Evolutionary conservation across 108 stramenopile genomes (phyloP).

Genomic region (Fistulifera solaris): DNA sequence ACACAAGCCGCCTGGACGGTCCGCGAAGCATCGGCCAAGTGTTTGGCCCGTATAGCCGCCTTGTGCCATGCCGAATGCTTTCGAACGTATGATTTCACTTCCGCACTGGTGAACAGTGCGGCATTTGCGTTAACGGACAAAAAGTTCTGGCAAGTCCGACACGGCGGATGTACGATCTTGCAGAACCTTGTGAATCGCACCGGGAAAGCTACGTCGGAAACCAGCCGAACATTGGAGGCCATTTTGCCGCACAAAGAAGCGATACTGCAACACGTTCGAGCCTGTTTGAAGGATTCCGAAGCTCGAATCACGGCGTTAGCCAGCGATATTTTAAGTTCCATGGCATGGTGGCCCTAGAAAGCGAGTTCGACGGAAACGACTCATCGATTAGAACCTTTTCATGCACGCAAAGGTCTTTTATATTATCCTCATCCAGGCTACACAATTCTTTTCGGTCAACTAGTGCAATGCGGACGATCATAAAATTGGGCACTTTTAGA

Average conservation of each 20-base stretch:
- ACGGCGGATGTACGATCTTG: conserved; percentile 20
- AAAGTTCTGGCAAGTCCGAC: conserved; percentile 78
- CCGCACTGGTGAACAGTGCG: conserved; percentile 32
- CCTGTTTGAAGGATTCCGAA: conserved; percentile 49
- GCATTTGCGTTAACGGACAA: conserved; percentile 46
- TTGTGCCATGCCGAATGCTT: conserved; percentile 26
- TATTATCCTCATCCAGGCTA: too few species aligned
- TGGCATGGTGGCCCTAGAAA: conserved; percentile 55
- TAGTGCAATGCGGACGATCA: too few species aligned
- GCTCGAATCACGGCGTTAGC: conserved; percentile 57
- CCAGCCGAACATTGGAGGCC: conserved; percentile 44
- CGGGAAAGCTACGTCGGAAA: conserved; percentile 15
- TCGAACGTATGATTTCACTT: conserved; percentile 17
- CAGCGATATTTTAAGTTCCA: conserved; percentile 35
- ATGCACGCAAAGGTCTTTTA: too few species aligned
- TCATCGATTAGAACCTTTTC: too few species aligned
- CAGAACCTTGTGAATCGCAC: conserved; percentile 32
- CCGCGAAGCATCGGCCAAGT: conserved; percentile 37
- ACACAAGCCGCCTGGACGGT: conserved; percentile 48
- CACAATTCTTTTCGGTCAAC: too few species aligned
- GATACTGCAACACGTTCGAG: conserved; percentile 34
- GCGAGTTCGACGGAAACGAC: too few species aligned
- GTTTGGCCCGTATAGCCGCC: conserved; percentile 37
- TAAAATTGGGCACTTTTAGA: too few species aligned
- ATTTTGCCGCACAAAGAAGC: conserved; percentile 71